These are phyloP conservation scores for Alternaria triticina DNA, from an alignment of 2,329 filamentous ascomycete genomes.

Conservation along the genomic window DNA sequence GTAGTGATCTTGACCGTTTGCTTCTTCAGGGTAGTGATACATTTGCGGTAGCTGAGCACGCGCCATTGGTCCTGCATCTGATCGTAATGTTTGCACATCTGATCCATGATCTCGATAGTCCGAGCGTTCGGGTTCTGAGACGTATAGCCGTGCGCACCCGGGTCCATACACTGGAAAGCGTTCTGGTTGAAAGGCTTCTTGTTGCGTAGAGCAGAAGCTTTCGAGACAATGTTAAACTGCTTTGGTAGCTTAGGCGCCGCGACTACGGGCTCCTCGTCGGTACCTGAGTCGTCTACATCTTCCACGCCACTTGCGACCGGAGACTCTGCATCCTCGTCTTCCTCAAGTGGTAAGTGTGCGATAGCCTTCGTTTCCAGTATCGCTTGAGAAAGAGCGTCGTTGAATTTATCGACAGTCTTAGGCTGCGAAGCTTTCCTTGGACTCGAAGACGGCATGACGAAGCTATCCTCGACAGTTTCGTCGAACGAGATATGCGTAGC, in stretches of 20 bases:
- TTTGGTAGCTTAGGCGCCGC: slow-evolving; percentile 14
- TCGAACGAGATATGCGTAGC: slow-evolving; percentile 8
- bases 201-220: slow-evolving; percentile 7
- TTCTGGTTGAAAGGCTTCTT: slow-evolving; percentile 43
- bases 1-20: slow-evolving; percentile 70
- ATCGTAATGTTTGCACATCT: slow-evolving; percentile 80
- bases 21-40: slow-evolving; percentile 73
- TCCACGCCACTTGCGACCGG: slow-evolving; percentile 34
- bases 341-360: slow-evolving; percentile 60
- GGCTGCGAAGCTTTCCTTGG: not conserved
- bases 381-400: slow-evolving; percentile 67
- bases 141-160: slow-evolving; percentile 53
- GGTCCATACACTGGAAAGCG: slow-evolving; percentile 66
- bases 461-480: slow-evolving; percentile 41
- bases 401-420: slow-evolving; percentile 8
- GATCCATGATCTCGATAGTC: slow-evolving; percentile 77
- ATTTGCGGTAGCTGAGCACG: slow-evolving; percentile 75
- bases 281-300: slow-evolving; percentile 24
- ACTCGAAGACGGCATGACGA: slow-evolving; percentile 22
- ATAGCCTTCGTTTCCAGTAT: slow-evolving; percentile 69
- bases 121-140: slow-evolving; percentile 71
- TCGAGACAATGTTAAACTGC: slow-evolving; percentile 9
- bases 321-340: slow-evolving; percentile 44
- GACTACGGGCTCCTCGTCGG: slow-evolving; percentile 31
- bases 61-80: slow-evolving; percentile 80